Evolutionary conservation across 257 asterid genomes (phyloP).

Genomic region (Salvia miltiorrhiza): DNA sequence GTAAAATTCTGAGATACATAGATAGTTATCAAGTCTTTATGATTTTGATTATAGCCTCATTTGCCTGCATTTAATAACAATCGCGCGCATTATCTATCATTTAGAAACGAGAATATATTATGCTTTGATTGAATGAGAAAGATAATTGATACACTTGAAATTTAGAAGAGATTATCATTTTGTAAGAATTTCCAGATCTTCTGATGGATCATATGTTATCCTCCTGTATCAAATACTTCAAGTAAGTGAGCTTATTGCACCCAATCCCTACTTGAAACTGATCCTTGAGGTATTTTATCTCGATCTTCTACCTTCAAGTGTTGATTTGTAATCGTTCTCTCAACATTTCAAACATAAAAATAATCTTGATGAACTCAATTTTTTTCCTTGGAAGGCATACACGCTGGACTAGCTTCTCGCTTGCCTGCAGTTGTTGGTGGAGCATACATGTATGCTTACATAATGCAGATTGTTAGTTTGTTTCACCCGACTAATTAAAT

Average conservation of each 20-base stretch:
- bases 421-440: constrained; percentile 99
- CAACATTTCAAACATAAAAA: too few species aligned
- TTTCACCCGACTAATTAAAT: constrained; percentile 18
- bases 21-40: not conserved
- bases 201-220: not conserved
- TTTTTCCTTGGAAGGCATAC: too few species aligned
- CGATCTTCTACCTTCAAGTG: too few species aligned
- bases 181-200: not conserved
- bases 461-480: constrained; percentile 1
- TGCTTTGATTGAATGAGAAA: not conserved
- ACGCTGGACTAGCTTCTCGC: constrained; percentile 86
- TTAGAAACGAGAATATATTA: not conserved
- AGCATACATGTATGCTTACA: constrained; percentile 80
- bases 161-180: not conserved
- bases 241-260: not conserved
- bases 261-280: too few species aligned
- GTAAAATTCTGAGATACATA: not conserved
- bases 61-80: not conserved
- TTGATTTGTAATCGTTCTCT: too few species aligned
- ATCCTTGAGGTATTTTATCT: too few species aligned
- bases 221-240: not conserved
- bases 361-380: too few species aligned
- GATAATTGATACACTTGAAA: not conserved
- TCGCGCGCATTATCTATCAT: not conserved
- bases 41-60: not conserved